Percentiles rank a stretch among this genome's conserved stretches.
Evolutionary conservation across 2,329 filamentous ascomycete genomes (phyloP).

Genomic region (Alternaria ventricosa): DNA sequence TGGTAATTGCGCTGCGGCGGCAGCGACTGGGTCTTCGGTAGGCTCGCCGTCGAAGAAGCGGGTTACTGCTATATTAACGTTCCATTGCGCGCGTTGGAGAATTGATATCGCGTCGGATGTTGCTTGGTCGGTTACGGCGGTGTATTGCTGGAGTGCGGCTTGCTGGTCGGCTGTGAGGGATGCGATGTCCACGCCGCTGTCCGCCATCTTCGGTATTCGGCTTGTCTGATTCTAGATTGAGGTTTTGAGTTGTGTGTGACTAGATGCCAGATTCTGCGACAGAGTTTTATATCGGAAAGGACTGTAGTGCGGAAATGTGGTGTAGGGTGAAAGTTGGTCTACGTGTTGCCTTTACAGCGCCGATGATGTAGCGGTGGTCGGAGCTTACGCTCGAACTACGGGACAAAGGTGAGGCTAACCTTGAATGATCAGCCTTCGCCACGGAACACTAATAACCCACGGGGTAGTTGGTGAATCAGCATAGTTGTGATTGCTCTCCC

Average conservation of each 20-base stretch:
- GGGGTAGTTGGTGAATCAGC: not conserved
- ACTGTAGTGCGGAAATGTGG: constrained; percentile 16
- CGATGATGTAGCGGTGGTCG: constrained; percentile 26
- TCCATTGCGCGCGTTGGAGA: constrained; percentile 90
- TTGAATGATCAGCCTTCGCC: constrained; percentile 14
- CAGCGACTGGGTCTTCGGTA: constrained; percentile 74
- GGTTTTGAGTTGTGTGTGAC: not conserved
- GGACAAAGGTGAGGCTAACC: constrained; percentile 20
- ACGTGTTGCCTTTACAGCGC: constrained; percentile 19
- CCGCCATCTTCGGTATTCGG: constrained; percentile 41
- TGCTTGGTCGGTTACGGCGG: constrained; percentile 84
- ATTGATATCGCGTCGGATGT: constrained; percentile 77
- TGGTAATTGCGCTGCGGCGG: constrained; percentile 69
- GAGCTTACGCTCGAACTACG: constrained; percentile 13
- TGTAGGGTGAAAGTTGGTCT: constrained; percentile 5
- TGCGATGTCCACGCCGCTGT: constrained; percentile 62
- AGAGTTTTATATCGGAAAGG: constrained; percentile 18
- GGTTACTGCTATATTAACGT: constrained; percentile 92
- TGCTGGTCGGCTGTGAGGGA: constrained; percentile 80
- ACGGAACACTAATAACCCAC: constrained; percentile 5
- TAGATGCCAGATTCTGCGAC: not conserved
- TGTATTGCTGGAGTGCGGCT: constrained; percentile 85
- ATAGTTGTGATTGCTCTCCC: not conserved
- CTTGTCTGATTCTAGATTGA: not conserved
- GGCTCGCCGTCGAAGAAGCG: constrained; percentile 98